These are phyloP conservation scores for Fusarium aywerte DNA, from an alignment of 2,329 filamentous ascomycete genomes.

Conservation along the genomic window DNA sequence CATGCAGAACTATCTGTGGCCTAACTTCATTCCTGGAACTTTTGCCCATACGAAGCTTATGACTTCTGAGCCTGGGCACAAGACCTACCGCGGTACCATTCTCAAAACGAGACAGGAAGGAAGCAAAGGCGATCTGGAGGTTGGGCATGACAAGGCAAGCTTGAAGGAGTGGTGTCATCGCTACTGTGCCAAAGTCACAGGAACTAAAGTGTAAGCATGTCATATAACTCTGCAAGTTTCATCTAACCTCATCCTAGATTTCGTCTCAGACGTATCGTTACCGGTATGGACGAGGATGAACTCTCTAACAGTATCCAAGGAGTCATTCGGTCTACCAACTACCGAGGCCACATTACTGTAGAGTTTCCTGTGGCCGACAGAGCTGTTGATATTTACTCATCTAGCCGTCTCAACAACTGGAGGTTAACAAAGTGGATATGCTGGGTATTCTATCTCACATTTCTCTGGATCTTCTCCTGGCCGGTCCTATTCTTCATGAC, in stretches of 20 bases:
- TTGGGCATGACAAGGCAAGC: conserved; percentile 32
- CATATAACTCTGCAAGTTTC: rapidly evolving
- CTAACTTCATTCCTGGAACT: conserved; percentile 16
- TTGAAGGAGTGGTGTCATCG: conserved; percentile 41
- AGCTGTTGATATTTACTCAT: conserved; percentile 40
- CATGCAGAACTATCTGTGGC: conserved; percentile 40
- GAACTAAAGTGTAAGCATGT: conserved; percentile 31
- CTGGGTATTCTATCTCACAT: conserved; percentile 40
- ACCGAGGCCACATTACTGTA: conserved; percentile 27
- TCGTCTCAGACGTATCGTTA: conserved; percentile 30
- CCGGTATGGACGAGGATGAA: conserved; percentile 8
- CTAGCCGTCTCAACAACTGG: conserved; percentile 32
- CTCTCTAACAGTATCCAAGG: conserved; percentile 3
- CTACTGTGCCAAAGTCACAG: conserved; percentile 30
- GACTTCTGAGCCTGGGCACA: conserved; percentile 31
- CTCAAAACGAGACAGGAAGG: conserved; percentile 29
- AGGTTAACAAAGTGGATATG: conserved; percentile 35
- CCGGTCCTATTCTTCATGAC: conserved; percentile 35
- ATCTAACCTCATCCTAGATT: conserved; percentile 27
- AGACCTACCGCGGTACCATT: conserved; percentile 40
- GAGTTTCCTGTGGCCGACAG: conserved; percentile 37
- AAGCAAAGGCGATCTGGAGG: conserved; percentile 29
- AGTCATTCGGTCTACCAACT: conserved; percentile 33
- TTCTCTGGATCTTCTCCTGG: conserved; percentile 42
- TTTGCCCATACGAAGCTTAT: conserved; percentile 8